Evolutionary conservation across 2,329 filamentous ascomycete genomes (phyloP).

Genomic region (Bipolaris oryzae): DNA sequence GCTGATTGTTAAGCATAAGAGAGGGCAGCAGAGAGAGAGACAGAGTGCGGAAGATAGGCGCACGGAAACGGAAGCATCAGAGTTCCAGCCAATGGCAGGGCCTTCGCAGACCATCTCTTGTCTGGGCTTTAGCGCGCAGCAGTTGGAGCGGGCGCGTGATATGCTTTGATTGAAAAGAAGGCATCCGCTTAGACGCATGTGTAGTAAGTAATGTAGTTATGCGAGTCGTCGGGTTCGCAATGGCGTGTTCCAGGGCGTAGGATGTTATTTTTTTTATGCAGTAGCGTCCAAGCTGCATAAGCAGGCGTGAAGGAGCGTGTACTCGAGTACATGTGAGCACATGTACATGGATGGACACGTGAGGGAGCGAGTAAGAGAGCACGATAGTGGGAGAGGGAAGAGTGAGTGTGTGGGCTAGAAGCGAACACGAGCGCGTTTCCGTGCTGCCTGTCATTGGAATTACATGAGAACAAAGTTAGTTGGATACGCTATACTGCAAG

Average conservation of each 20-base stretch:
- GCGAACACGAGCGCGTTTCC: constrained; percentile 5
- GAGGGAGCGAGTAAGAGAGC: neutral
- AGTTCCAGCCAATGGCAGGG: neutral
- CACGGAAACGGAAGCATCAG: neutral
- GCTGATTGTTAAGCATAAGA: neutral
- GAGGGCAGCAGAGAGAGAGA: neutral
- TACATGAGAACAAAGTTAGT: neutral
- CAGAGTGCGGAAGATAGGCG: neutral
- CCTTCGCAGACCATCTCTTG: too few relatives aligned
- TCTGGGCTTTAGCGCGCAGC: neutral
- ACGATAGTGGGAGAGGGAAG: neutral
- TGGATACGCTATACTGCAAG: neutral
- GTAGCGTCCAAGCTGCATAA: too few relatives aligned
- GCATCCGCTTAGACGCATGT: too few relatives aligned
- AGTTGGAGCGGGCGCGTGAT: neutral
- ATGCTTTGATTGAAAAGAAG: neutral
- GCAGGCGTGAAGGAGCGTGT: too few relatives aligned
- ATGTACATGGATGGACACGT: neutral
- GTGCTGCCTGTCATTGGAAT: neutral
- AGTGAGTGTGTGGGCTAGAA: neutral
- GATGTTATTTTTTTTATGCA: too few relatives aligned
- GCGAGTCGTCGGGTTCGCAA: too few relatives aligned
- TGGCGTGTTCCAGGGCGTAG: too few relatives aligned
- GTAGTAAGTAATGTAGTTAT: too few relatives aligned
- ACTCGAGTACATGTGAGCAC: too few relatives aligned